phyloP scores from a whole-genome alignment of 2,329 filamentous ascomycete species.

The Aspergillus sp. region DNA sequence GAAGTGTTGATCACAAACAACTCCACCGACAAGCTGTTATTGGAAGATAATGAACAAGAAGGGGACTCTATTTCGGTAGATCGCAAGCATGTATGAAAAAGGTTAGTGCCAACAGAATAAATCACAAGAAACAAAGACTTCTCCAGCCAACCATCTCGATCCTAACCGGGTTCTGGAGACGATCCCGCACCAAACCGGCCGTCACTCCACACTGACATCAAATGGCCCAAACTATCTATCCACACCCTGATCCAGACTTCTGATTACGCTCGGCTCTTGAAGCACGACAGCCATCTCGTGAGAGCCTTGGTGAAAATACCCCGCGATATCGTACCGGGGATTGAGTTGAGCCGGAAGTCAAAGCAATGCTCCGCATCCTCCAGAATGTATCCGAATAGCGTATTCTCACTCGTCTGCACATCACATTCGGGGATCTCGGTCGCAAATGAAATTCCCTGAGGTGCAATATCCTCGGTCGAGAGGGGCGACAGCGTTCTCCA shows the following conservation, averaged over 20 bases:
- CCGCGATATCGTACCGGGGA: slow-evolving; percentile 28
- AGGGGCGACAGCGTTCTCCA: slow-evolving; percentile 47
- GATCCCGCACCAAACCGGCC: too few species aligned
- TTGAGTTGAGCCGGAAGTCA: slow-evolving; percentile 38
- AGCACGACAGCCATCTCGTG: slow-evolving; percentile 45
- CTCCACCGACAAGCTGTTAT: too few species aligned
- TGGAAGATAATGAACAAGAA: too few species aligned
- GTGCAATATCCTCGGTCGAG: slow-evolving; percentile 37
- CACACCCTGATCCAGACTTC: too few species aligned
- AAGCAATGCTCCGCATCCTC: slow-evolving; percentile 45
- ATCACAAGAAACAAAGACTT: neutral
- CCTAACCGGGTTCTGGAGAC: too few species aligned
- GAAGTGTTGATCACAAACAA: too few species aligned
- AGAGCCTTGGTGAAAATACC: slow-evolving; percentile 38
- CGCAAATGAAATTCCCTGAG: slow-evolving; percentile 31
- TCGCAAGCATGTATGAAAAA: slow-evolving; percentile 11
- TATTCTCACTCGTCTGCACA: slow-evolving; percentile 24
- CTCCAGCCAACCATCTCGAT: too few species aligned
- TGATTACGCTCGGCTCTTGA: slow-evolving; percentile 10
- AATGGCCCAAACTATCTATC: too few species aligned
- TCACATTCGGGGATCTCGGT: slow-evolving; percentile 42
- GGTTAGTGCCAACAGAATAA: slow-evolving; percentile 1
- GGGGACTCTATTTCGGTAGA: neutral
- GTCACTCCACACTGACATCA: neutral
- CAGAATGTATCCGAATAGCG: slow-evolving; percentile 48